Base-by-base conservation (phyloP, 2,329 filamentous ascomycete genomes). In the Helotiales sp. region DNA sequence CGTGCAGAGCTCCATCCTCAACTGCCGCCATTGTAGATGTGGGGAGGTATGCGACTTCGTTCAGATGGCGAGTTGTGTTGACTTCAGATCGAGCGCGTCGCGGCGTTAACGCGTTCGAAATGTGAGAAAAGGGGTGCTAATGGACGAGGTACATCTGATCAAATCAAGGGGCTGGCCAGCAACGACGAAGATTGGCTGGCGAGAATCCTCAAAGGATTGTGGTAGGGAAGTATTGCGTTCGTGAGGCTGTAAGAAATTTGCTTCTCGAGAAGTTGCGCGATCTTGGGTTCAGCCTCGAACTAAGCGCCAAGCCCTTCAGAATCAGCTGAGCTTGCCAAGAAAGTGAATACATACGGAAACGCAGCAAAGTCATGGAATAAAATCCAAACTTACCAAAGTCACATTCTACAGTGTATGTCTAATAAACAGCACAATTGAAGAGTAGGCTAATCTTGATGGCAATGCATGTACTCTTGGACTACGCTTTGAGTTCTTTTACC, bases 1-100 rank as follows among this genome's bases (percentile, higher is more conserved):
- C 70, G 71, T 76, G 74, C 2, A 57, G 26, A 57, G 72, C 69
- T n/a, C 71, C 72, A 58, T 74, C 74, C 30, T 59, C 70, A 30
- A 63, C 63, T 43, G 74, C 59, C 37, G 75, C 71, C 75, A 77
- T 68, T 75, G 50, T 55, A 55, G 50, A 50, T 63, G n/a, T 37
- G 24, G 24, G 17, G 32, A 30, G 20, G 49, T 61, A 6, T 50
- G 45, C 30, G 37, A 26, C 45, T 49, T 26, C 5, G 37, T 60
- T 22, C 10, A 45, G 45, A 13, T 32, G 30, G n/a, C 3, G 24
- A 58, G 57, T 30, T 57, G 49, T 28, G 55, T 61, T 59, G 52
- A 40, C 45, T 66, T 62, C 61, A 17, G 58, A 43, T 65, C 68
- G 55, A 65, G 50, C 67, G 68, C 64, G 65, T 68, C 68, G 62